Evolutionary conservation across 108 stramenopile species (phyloP).

Genomic region (Phaeodactylum tricornutum): DNA sequence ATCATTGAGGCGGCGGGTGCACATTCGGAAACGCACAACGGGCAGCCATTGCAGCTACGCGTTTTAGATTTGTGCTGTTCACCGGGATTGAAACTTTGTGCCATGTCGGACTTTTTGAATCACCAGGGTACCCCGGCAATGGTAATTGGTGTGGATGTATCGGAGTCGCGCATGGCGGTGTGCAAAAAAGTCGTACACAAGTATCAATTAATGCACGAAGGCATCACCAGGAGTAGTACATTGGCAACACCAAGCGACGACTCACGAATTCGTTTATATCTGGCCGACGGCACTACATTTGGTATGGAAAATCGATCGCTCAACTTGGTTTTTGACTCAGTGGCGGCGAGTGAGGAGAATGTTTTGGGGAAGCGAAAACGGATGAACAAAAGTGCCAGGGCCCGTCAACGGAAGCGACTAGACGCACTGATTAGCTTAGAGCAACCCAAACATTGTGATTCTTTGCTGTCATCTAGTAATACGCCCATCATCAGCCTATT

Average conservation of each 20-base stretch:
- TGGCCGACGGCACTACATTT: conserved; percentile 68
- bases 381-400: conserved; percentile 77
- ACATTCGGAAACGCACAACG: not conserved
- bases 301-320: conserved; percentile 12
- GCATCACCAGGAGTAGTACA: conserved; percentile 5
- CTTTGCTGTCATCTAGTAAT: not conserved
- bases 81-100: conserved; percentile 81
- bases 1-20: not conserved
- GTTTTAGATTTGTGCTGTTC: conserved; percentile 87
- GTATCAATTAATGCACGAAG: conserved; percentile 34
- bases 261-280: conserved; percentile 37
- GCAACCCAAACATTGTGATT: not conserved
- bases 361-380: conserved; percentile 58
- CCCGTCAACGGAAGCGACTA: conserved; percentile 55
- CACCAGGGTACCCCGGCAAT: conserved; percentile 1
- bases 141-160: conserved; percentile 74
- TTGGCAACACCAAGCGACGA: not conserved
- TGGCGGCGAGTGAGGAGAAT: conserved; percentile 36
- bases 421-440: conserved; percentile 19
- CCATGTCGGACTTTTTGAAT: conserved; percentile 54
- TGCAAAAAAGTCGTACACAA: conserved; percentile 68
- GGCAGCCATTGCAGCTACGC: conserved; percentile 24
- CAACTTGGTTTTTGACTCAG: conserved; percentile 63
- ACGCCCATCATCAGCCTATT: conserved; percentile 22
- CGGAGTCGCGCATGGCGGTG: conserved; percentile 41